Conservation (phyloP, 495 filamentous ascomycete species). For the Gamarada debralockiae region DNA sequence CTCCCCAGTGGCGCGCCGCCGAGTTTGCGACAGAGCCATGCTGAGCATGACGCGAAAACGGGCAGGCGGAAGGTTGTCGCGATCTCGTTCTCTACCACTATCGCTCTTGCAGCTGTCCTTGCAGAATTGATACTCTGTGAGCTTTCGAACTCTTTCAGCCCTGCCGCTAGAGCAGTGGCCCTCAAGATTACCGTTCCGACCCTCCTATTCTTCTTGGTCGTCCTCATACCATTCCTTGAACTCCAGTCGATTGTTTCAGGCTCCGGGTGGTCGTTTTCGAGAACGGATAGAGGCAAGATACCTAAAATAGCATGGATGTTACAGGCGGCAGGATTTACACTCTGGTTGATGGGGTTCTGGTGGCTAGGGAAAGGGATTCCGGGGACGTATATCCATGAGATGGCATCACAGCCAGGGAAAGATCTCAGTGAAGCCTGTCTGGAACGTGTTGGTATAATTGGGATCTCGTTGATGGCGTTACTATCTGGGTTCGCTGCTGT, state of each 20-base stretch:
- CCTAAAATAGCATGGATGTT: constrained; percentile 52
- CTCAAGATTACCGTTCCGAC: constrained; percentile 61
- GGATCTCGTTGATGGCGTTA: constrained; percentile 76
- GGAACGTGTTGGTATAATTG: constrained; percentile 75
- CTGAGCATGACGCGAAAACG: constrained; percentile 41
- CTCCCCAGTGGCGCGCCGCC: constrained; percentile 48
- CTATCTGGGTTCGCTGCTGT: constrained; percentile 80
- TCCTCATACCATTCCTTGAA: constrained; percentile 68
- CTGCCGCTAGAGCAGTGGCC: constrained; percentile 54
- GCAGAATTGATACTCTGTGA: constrained; percentile 75
- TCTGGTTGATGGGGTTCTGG: constrained; percentile 72
- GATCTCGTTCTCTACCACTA: constrained; percentile 63
- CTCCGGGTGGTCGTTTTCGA: constrained; percentile 51
- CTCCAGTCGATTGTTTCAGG: constrained; percentile 60
- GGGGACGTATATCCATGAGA: constrained; percentile 34
- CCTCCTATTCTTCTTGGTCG: constrained; percentile 61
- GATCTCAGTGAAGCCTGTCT: constrained; percentile 67
- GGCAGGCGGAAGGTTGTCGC: constrained; percentile 51
- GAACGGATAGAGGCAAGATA: constrained; percentile 42
- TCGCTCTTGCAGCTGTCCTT: constrained; percentile 69
- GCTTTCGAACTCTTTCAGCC: constrained; percentile 65
- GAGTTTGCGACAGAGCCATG: constrained; percentile 43
- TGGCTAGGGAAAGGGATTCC: constrained; percentile 63
- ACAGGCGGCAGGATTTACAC: constrained; percentile 50
- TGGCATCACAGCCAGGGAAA: constrained; percentile 31